These are phyloP conservation scores for Backusella westeae DNA, from an alignment of 192 early-diverging fungal genomes.

Conservation along the genomic window DNA sequence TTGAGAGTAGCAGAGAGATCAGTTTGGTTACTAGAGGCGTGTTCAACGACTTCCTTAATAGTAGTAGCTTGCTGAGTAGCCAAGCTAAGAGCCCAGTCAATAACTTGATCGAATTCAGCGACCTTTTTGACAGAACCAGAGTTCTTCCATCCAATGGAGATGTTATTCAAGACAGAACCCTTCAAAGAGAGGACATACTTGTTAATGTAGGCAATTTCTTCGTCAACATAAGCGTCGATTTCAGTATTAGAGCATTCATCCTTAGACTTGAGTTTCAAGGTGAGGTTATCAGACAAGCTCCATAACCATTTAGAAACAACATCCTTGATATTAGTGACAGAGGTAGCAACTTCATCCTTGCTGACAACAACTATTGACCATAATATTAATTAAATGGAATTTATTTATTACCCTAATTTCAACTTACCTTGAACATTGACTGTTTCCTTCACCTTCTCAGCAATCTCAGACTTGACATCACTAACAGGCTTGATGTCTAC, in stretches of 20 bases:
- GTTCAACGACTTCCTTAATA: not conserved
- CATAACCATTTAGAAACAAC: not conserved
- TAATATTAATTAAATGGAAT: not conserved
- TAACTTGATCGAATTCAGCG: not conserved
- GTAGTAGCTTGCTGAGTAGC: not conserved
- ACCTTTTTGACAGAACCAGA: not conserved
- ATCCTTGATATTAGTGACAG: not conserved
- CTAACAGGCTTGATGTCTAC: not conserved
- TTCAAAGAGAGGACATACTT: not conserved
- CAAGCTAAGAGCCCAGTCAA: not conserved
- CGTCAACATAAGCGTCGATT: slow-evolving; percentile 3
- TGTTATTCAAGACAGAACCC: not conserved
- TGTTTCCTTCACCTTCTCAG: not conserved
- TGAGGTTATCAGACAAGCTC: not conserved
- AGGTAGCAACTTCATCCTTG: not conserved
- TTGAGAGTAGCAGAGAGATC: not conserved
- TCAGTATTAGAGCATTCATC: not conserved
- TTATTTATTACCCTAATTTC: not conserved
- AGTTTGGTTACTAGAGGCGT: not conserved
- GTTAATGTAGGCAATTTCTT: slow-evolving; percentile 4
- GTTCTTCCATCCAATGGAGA: not conserved
- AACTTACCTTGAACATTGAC: not conserved
- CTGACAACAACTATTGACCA: not conserved
- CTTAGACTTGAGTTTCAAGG: not conserved
- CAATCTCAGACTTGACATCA: not conserved